These are phyloP conservation scores for Blastobotrys proliferans DNA, from an alignment of 1,139 yeast genomes.

Conservation along the genomic window DNA sequence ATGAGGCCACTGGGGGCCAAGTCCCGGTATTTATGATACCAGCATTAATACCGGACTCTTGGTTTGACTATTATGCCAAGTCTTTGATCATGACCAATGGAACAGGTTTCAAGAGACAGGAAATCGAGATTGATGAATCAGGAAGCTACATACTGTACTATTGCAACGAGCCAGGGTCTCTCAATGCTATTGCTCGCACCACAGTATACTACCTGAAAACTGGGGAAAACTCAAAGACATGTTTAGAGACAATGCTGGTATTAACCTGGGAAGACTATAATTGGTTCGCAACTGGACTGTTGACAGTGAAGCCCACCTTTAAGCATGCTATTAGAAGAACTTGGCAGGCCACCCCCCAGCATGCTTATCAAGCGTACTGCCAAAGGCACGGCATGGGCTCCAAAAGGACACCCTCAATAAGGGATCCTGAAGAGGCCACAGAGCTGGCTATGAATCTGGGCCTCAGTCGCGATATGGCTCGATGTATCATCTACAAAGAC, in stretches of 20 bases:
- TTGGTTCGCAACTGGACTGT: conserved; percentile 11
- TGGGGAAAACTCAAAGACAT: neutral
- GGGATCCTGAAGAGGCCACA: conserved; percentile 1
- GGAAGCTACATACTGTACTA: conserved; percentile 2
- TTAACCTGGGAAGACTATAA: conserved; percentile 11
- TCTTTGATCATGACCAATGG: conserved; percentile 5
- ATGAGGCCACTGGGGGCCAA: conserved; percentile 2
- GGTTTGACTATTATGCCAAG: conserved; percentile 10
- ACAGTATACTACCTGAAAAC: conserved; percentile 4
- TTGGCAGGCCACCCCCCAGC: conserved; percentile 4
- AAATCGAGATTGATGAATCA: conserved; percentile 1
- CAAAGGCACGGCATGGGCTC: neutral
- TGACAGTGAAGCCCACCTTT: conserved; percentile 8
- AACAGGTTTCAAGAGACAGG: neutral
- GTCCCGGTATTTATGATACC: conserved; percentile 8
- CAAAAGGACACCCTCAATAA: neutral
- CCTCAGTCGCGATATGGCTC: neutral
- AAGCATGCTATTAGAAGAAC: conserved; percentile 8
- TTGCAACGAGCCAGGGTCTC: neutral
- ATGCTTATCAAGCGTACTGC: conserved; percentile 6
- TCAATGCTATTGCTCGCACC: conserved; percentile 7
- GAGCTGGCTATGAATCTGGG: conserved; percentile 4
- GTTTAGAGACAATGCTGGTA: conserved; percentile 10
- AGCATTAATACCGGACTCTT: conserved; percentile 5
- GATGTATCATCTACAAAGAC: conserved; percentile 3